Percentiles rank a stretch among this genome's conserved stretches.
These are phyloP conservation scores for Raffaelea deltoideospora DNA, from an alignment of 2,329 filamentous ascomycete species.

Conservation along the genomic window DNA sequence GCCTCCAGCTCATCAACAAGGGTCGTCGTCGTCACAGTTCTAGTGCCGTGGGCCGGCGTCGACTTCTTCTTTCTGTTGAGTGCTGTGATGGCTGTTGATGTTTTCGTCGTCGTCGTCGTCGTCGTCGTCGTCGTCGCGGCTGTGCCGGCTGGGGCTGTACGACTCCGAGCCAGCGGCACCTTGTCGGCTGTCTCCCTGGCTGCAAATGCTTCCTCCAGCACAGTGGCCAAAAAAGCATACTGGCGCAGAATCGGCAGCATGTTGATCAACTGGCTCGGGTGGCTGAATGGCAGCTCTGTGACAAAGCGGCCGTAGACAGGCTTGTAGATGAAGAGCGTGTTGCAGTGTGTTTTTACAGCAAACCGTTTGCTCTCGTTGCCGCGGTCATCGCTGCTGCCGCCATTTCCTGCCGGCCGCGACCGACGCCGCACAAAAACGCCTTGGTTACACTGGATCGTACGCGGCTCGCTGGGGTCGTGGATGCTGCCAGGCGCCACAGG, in stretches of 20 bases:
- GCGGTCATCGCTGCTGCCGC: conserved; percentile 6
- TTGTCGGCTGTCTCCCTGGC: conserved; percentile 12
- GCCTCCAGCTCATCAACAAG: conserved; percentile 12
- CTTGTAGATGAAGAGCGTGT: conserved; percentile 55
- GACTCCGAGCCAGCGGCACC: too few species aligned
- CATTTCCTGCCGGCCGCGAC: too few species aligned
- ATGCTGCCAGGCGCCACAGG: conserved; percentile 31
- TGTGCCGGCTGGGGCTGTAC: too few species aligned
- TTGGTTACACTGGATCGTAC: conserved; percentile 36
- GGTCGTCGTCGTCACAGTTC: conserved; percentile 9
- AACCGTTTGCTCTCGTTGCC: conserved; percentile 13
- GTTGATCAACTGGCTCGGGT: conserved; percentile 59
- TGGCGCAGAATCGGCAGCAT: conserved; percentile 63
- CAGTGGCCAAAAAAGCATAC: conserved; percentile 52
- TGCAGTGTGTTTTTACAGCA: conserved; percentile 35
- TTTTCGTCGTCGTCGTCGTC: too few species aligned
- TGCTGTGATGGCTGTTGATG: too few species aligned
- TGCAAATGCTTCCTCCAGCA: conserved; percentile 49
- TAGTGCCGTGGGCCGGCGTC: neutral
- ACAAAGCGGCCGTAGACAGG: conserved; percentile 55
- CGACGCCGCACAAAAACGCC: conserved; percentile 23
- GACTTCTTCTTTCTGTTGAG: too few species aligned
- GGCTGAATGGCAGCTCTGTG: conserved; percentile 57
- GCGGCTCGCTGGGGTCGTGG: conserved; percentile 41
- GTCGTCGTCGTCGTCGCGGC: too few species aligned